phyloP scores from a whole-genome alignment of 495 filamentous ascomycete genomes.

The Penicillium flavigenum region DNA sequence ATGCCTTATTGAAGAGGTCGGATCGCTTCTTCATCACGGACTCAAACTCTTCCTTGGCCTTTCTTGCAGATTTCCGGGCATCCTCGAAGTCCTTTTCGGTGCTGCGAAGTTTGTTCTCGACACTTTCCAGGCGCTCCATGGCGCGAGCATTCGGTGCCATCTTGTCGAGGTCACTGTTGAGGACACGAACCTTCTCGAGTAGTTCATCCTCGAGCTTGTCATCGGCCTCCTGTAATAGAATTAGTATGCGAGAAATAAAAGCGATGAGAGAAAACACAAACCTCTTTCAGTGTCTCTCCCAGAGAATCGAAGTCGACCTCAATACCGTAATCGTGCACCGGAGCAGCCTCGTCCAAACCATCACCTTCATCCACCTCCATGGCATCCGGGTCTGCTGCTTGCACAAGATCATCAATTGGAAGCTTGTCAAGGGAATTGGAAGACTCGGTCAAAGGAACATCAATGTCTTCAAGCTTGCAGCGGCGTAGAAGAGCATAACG shows the following conservation, averaged over 20 bases:
- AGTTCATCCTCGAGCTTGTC: constrained; percentile 75
- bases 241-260: constrained; percentile 24
- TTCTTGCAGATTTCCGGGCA: constrained; percentile 67
- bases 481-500: constrained; percentile 81
- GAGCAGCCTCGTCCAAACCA: constrained; percentile 40
- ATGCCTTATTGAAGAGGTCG: constrained; percentile 92
- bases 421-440: constrained; percentile 77
- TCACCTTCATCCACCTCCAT: constrained; percentile 84
- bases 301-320: constrained; percentile 85
- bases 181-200: constrained; percentile 68
- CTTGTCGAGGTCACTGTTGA: constrained; percentile 81
- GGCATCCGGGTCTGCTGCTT: constrained; percentile 66
- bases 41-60: constrained; percentile 78
- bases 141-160: constrained; percentile 96
- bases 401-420: constrained; percentile 79
- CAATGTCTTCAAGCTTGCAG: constrained; percentile 91
- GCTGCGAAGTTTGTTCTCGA: constrained; percentile 76
- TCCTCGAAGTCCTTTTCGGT: constrained; percentile 90
- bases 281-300: constrained; percentile 80
- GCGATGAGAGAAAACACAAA: constrained; percentile 34
- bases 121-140: constrained; percentile 84
- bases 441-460: constrained; percentile 72
- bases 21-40: constrained; percentile 76
- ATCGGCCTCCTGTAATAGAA: constrained; percentile 55
- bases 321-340: constrained; percentile 86